Conservation (phyloP, 2,329 filamentous ascomycete genomes). For the Pestalotiopsis sp. region DNA sequence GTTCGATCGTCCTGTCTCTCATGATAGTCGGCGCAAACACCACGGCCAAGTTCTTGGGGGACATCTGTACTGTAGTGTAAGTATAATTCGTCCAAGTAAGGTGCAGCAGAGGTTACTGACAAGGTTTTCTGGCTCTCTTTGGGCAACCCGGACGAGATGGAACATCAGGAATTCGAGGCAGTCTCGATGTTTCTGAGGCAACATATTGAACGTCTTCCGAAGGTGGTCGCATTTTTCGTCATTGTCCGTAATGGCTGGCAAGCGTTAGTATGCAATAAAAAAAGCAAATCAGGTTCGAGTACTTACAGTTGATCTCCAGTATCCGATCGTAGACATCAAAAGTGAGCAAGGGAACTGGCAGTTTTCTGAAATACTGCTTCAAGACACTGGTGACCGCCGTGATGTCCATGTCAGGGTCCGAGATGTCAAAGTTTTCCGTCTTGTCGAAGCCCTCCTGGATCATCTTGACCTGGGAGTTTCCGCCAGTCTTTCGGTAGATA, state of each 20-base stretch:
- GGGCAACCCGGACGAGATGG: conserved; percentile 86
- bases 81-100: conserved; percentile 6
- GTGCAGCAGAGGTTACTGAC: conserved; percentile 48
- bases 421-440: conserved; percentile 85
- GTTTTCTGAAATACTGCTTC: conserved; percentile 96
- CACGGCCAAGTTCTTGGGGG: conserved; percentile 91
- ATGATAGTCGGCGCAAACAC: conserved; percentile 98
- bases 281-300: not conserved
- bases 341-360: conserved; percentile 87
- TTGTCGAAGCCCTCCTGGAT: conserved; percentile 93
- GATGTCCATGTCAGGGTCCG: conserved; percentile 91
- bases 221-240: conserved; percentile 73
- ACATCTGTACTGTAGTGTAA: conserved; percentile 67
- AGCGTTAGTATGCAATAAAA: conserved; percentile 16
- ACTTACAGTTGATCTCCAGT: conserved; percentile 76
- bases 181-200: conserved; percentile 84
- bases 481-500: conserved; percentile 97
- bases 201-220: conserved; percentile 71
- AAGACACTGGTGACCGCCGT: conserved; percentile 93
- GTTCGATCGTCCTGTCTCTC: conserved; percentile 84
- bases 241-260: conserved; percentile 64
- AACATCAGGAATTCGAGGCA: conserved; percentile 93
- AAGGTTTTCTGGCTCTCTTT: conserved; percentile 81
- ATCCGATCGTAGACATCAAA: conserved; percentile 91
- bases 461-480: conserved; percentile 84